phyloP scores from a whole-genome alignment of 306 rosid species.

The Fragaria iinumae region DNA sequence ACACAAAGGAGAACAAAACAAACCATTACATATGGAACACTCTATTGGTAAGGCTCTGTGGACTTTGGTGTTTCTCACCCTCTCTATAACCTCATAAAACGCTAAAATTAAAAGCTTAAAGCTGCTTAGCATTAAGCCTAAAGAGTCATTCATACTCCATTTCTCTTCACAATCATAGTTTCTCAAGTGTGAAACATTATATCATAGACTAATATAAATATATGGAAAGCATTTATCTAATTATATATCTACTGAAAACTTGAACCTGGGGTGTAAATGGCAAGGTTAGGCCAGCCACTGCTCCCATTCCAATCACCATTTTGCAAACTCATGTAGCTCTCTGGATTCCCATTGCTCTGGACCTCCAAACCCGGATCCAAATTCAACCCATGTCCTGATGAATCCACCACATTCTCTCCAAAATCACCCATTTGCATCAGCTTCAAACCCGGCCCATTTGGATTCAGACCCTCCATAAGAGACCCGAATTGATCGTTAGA shows the following conservation, averaged over 20 bases:
- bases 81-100: conserved; percentile 36
- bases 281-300: conserved; percentile 82
- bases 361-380: conserved; percentile 44
- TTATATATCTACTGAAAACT: conserved; percentile 50
- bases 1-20: conserved; percentile 21
- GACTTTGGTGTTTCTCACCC: conserved; percentile 20
- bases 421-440: conserved; percentile 48
- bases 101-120: conserved; percentile 23
- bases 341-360: conserved; percentile 45
- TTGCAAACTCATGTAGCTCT: conserved; percentile 47
- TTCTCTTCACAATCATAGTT: conserved; percentile 27
- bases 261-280: conserved; percentile 88
- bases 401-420: conserved; percentile 38
- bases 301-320: conserved; percentile 69
- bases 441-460: conserved; percentile 55
- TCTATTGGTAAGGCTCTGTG: conserved; percentile 32
- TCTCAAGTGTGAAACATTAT: conserved; percentile 25
- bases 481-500: conserved; percentile 56
- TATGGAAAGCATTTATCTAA: conserved; percentile 5
- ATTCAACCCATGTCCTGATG: conserved; percentile 35
- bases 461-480: conserved; percentile 52
- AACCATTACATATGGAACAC: conserved; percentile 37
- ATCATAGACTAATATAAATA: conserved; percentile 11
- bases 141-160: conserved; percentile 26
- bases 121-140: conserved; percentile 23